Base-by-base conservation (phyloP, 495 filamentous ascomycete species). In the Penicillium salamii region DNA sequence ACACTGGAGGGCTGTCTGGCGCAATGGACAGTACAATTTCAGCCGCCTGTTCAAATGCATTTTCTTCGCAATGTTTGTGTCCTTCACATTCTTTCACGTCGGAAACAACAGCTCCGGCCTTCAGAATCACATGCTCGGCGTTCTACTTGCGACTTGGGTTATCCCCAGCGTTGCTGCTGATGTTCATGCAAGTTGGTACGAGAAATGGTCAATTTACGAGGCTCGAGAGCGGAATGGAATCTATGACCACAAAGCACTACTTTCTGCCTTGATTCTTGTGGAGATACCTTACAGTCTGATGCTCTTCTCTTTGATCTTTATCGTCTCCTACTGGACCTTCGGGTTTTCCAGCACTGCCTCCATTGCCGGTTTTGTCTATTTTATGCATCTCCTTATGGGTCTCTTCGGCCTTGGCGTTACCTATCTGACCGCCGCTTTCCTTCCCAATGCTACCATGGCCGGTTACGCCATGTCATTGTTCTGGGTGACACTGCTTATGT, bases 171-270 rank as follows among this genome's bases (percentile, higher is more conserved):
- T 20, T 2, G 21, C 21, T 2, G 46, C 46, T 1, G 45, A 48
- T 19, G 7, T 48, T 11, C 45, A 48, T 2, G 34, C 2, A 1
- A 18, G 39, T 9, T 48, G 45, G 45, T 48, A 14, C 34, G 8
- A 18, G 33, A 48, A 48, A 17, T 48, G 45, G 45, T 7, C 17
- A n/a, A 28, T 48, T 36, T 48, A 38, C 7, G 21, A 23, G 3
- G 45, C 45, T 21, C 45, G 45, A 11, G 45, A 48, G 45, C 18
- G 14, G 1, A 48, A 48, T 17, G 45, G 45, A 7, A 38, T 48
- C 0, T 48, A 48, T 26, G 45, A 48, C 21, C 40, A 12, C 11
- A 38, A 39, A 21, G 45, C 45, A 4, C 19, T 48, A 5, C 20
- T 48, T 3, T 5, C 23, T 5, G 45, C 45, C 9, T 6, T 48